A percentile compares a stretch with the other conserved stretches of the same genome.
Conservation (phyloP, 345 rosid species). For the Populus euphratica region DNA sequence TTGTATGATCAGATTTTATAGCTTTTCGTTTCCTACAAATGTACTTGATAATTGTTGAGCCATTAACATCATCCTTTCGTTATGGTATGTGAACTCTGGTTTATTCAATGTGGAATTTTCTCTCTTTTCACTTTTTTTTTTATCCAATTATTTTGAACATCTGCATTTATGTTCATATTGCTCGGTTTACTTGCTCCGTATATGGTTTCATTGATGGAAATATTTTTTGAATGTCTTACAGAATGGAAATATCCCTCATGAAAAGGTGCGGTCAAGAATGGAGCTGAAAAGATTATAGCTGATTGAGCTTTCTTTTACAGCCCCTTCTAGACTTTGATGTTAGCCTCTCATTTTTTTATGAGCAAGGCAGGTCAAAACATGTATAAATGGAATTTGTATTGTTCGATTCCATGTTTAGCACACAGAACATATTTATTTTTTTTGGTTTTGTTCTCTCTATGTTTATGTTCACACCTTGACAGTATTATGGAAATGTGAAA, state of each 20-base stretch:
- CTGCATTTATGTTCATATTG: background rate
- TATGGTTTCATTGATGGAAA: slow-evolving; percentile 6
- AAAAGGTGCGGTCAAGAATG: slow-evolving; percentile 19
- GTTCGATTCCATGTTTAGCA: background rate
- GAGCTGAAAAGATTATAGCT: slow-evolving; percentile 18
- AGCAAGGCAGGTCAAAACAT: background rate
- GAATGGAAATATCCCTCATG: slow-evolving; percentile 10
- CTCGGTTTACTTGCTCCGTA: background rate
- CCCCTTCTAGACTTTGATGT: background rate
- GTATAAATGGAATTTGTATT: background rate
- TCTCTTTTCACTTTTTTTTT: background rate
- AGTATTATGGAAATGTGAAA: background rate
- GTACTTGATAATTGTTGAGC: too few relatives aligned
- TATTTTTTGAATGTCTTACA: slow-evolving; percentile 2
- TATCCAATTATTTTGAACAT: background rate
- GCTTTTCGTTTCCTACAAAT: too few relatives aligned
- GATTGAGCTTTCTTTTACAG: slow-evolving; percentile 4
- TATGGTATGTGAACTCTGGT: background rate
- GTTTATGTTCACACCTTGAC: background rate
- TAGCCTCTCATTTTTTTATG: background rate
- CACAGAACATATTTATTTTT: background rate
- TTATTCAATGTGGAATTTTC: background rate
- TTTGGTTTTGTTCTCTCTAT: background rate
- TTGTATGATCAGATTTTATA: background rate
- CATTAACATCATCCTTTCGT: too few relatives aligned